Evolutionary conservation across 2,329 filamentous ascomycete species (phyloP).

Genomic region (Claviceps capensis): DNA sequence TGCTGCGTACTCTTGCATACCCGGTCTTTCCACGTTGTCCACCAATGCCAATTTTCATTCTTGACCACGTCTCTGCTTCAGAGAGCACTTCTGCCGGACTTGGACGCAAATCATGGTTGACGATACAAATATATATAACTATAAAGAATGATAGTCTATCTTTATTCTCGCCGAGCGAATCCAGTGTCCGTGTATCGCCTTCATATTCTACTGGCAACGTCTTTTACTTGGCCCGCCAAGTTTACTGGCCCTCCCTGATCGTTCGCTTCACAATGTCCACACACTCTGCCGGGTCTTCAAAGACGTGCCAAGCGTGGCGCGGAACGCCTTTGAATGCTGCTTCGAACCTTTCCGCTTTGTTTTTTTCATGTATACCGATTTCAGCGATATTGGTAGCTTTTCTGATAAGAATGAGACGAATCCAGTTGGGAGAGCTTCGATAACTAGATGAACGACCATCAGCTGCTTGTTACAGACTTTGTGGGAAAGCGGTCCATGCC

Average conservation of each 20-base stretch:
- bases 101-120: too few species aligned
- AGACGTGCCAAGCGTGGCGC: slow-evolving; percentile 62
- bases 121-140: too few species aligned
- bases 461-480: neutral
- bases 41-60: too few species aligned
- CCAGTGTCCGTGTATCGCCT: too few species aligned
- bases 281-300: slow-evolving; percentile 61
- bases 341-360: slow-evolving; percentile 63
- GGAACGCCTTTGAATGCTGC: slow-evolving; percentile 70
- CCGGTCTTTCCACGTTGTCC: too few species aligned
- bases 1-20: too few species aligned
- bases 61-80: too few species aligned
- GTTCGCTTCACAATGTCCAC: slow-evolving; percentile 16
- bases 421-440: slow-evolving; percentile 57
- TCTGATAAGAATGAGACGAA: slow-evolving; percentile 72
- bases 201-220: neutral
- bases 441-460: slow-evolving; percentile 26
- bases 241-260: neutral
- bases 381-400: slow-evolving; percentile 65
- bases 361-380: slow-evolving; percentile 57
- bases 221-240: neutral
- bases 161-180: too few species aligned
- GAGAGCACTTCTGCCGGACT: too few species aligned
- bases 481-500: neutral
- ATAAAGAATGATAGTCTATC: too few species aligned